Conservation (phyloP, 2,329 filamentous ascomycete genomes). For the Mollisia scopiformis region DNA sequence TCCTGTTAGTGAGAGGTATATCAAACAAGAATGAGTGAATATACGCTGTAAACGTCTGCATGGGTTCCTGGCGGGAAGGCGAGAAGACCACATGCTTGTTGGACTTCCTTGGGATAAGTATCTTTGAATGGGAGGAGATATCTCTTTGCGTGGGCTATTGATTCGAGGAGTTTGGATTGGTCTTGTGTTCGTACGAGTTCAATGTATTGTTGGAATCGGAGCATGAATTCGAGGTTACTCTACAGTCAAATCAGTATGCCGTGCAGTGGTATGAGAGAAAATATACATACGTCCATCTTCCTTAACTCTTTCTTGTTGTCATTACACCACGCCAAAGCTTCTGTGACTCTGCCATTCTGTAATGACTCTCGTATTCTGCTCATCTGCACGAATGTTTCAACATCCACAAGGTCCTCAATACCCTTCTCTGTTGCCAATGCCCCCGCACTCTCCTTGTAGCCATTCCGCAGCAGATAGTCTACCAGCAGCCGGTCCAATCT, state of each 20-base stretch:
- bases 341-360: constrained; percentile 68
- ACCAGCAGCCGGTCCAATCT: constrained; percentile 83
- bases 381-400: constrained; percentile 85
- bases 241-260: constrained; percentile 38
- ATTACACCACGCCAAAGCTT: constrained; percentile 86
- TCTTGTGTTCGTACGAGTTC: constrained; percentile 77
- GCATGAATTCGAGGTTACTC: constrained; percentile 88
- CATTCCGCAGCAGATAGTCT: constrained; percentile 88
- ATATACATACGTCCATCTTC: constrained; percentile 72
- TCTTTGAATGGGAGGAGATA: constrained; percentile 73
- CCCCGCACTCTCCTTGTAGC: constrained; percentile 77
- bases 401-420: constrained; percentile 82
- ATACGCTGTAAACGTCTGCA: constrained; percentile 56
- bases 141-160: constrained; percentile 80
- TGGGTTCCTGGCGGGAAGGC: constrained; percentile 68
- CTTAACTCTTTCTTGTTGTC: constrained; percentile 93
- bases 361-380: constrained; percentile 77
- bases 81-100: constrained; percentile 77
- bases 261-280: background rate
- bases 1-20: constrained; percentile 1
- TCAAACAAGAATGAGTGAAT: background rate
- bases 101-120: constrained; percentile 69
- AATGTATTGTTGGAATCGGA: constrained; percentile 93
- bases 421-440: constrained; percentile 74
- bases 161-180: constrained; percentile 69